Evolutionary conservation across 352 stramenopile genomes (phyloP).

Genomic region (Phytophthora sp.): DNA sequence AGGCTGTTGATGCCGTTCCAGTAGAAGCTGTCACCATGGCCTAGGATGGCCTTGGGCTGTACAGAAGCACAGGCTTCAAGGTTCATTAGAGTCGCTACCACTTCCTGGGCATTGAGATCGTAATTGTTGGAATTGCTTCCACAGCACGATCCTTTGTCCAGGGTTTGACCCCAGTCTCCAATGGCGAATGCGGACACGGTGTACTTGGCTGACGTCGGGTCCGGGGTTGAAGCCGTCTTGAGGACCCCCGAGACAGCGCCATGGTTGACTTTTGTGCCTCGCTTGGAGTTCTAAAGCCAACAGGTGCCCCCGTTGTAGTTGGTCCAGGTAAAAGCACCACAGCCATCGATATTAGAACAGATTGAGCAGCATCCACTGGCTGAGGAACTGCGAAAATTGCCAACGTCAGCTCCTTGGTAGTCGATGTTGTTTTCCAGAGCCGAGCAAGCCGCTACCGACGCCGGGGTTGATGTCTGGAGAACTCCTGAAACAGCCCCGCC

Average conservation of each 20-base stretch:
- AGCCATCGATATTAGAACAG: constrained; percentile 7
- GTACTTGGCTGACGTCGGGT: constrained; percentile 38
- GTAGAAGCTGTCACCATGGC: constrained; percentile 37
- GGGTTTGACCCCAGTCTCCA: constrained; percentile 31
- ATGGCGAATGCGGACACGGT: constrained; percentile 27
- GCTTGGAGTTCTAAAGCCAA: constrained; percentile 14
- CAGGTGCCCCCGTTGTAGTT: constrained; percentile 21
- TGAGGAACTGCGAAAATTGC: constrained; percentile 1
- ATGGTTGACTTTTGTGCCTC: not conserved
- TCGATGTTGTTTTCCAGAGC: constrained; percentile 19
- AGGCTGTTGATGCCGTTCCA: constrained; percentile 33
- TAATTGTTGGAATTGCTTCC: constrained; percentile 24
- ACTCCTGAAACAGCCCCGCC: not conserved
- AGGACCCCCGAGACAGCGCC: not conserved
- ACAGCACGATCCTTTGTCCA: constrained; percentile 23
- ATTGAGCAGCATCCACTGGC: constrained; percentile 20
- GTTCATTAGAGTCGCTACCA: constrained; percentile 33
- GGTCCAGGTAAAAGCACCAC: constrained; percentile 16
- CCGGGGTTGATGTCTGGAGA: not conserved
- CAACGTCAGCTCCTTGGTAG: constrained; percentile 10
- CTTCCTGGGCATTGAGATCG: constrained; percentile 26
- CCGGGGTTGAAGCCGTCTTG: constrained; percentile 23
- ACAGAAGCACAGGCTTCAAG: constrained; percentile 9
- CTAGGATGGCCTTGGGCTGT: constrained; percentile 25
- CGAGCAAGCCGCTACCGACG: not conserved